phyloP scores from a whole-genome alignment of 2,329 filamentous ascomycete species.

The Pseudogymnoascus sp. region DNA sequence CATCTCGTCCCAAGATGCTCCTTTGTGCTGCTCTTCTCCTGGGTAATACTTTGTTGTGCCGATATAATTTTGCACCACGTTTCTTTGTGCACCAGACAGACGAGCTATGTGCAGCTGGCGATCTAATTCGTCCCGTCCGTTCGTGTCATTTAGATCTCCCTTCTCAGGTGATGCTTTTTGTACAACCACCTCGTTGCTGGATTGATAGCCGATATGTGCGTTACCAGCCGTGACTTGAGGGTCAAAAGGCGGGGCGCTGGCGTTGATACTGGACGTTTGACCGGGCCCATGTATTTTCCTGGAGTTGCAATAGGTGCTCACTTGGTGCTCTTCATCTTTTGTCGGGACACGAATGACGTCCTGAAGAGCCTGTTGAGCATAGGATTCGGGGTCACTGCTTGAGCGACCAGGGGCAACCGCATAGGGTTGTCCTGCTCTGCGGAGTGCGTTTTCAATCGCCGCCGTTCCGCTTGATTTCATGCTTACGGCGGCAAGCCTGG shows the following conservation, averaged over 20 bases:
- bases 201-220: background rate
- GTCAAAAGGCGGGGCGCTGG: background rate
- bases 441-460: background rate
- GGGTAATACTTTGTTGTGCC: conserved; percentile 1
- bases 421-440: background rate
- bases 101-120: background rate
- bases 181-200: background rate
- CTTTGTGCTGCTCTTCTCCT: background rate
- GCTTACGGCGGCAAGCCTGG: background rate
- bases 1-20: background rate
- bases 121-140: background rate
- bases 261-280: background rate
- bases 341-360: conserved; percentile 11
- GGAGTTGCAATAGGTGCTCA: background rate
- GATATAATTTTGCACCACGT: background rate
- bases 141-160: background rate
- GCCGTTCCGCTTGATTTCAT: background rate
- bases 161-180: background rate
- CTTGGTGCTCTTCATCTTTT: conserved; percentile 23
- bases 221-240: background rate
- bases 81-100: background rate
- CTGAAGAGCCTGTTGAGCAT: background rate
- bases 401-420: background rate
- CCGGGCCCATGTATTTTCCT: background rate
- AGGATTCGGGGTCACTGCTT: background rate